Evolutionary conservation across 139 green algal genomes (phyloP).

Genomic region (Tetratostichococcus sp.): DNA sequence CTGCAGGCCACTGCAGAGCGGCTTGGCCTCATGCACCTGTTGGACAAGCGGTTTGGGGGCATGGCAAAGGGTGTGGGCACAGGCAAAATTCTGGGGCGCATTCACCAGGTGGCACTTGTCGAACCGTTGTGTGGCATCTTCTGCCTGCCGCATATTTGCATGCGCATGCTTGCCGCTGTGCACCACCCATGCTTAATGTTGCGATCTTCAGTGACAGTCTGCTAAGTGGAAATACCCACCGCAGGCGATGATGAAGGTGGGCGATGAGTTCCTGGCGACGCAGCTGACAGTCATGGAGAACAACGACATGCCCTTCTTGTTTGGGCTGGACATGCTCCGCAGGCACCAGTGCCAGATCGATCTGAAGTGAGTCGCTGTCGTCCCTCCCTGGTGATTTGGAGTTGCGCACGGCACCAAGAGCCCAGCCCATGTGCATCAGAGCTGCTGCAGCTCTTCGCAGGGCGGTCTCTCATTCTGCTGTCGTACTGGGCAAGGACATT

Average conservation of each 20-base stretch:
- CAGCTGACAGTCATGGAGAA: constrained; percentile 91
- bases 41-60: constrained; percentile 87
- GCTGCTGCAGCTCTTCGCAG: too few relatives aligned
- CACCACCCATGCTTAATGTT: too few relatives aligned
- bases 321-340: constrained; percentile 94
- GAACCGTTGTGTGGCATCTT: background rate
- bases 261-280: constrained; percentile 59
- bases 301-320: constrained; percentile 83
- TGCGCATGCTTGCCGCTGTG: too few relatives aligned
- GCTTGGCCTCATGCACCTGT: constrained; percentile 74
- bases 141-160: too few relatives aligned
- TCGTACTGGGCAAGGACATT: too few relatives aligned
- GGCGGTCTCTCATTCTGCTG: too few relatives aligned
- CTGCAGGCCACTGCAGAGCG: constrained; percentile 54
- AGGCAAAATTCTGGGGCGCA: constrained; percentile 80
- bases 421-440: too few relatives aligned
- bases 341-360: constrained; percentile 78
- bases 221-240: too few relatives aligned
- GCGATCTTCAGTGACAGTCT: too few relatives aligned
- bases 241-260: constrained; percentile 73
- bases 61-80: constrained; percentile 83
- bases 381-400: too few relatives aligned
- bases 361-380: constrained; percentile 23
- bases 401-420: too few relatives aligned
- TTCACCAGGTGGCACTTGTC: constrained; percentile 61